A percentile compares a stretch with the other conserved stretches of the same genome.
These are phyloP conservation scores for Trichophaea hybrida DNA, from an alignment of 2,329 filamentous ascomycete species.

Conservation along the genomic window DNA sequence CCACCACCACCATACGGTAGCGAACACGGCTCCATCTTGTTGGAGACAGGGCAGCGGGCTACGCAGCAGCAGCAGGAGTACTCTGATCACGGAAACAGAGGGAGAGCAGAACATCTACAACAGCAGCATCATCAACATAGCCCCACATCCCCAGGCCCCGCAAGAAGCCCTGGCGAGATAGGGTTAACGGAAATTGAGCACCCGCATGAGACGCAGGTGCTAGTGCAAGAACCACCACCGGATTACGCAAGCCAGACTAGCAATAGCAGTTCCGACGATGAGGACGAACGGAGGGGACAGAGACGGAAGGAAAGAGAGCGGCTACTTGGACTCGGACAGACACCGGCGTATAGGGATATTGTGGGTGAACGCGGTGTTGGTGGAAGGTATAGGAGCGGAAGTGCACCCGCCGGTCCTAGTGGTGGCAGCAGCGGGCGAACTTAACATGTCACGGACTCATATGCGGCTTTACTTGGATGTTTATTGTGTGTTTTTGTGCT, in stretches of 20 bases:
- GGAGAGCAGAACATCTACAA: constrained; percentile 5
- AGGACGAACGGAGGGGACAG: background rate
- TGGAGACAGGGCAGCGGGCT: constrained; percentile 58
- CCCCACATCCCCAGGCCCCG: constrained; percentile 56
- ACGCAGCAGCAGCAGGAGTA: constrained; percentile 26
- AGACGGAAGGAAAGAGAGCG: constrained; percentile 7
- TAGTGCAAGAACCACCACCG: constrained; percentile 14
- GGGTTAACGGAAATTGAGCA: constrained; percentile 53
- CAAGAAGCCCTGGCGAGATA: constrained; percentile 87
- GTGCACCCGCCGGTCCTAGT: constrained; percentile 21
- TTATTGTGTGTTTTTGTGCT: too few species aligned
- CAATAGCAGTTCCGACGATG: constrained; percentile 4
- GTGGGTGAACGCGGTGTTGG: constrained; percentile 12
- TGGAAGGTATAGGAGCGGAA: constrained; percentile 14
- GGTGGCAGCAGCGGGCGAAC: background rate
- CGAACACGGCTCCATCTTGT: constrained; percentile 87
- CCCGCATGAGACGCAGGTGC: background rate
- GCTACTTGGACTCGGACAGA: constrained; percentile 10
- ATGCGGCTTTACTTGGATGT: too few species aligned
- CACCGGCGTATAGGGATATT: constrained; percentile 22
- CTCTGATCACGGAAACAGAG: constrained; percentile 29
- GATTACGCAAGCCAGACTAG: constrained; percentile 16
- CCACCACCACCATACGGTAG: constrained; percentile 93
- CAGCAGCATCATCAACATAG: constrained; percentile 19
- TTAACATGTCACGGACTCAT: background rate